Base-by-base conservation (phyloP, 352 stramenopile species). In the Phytophthora europaea region DNA sequence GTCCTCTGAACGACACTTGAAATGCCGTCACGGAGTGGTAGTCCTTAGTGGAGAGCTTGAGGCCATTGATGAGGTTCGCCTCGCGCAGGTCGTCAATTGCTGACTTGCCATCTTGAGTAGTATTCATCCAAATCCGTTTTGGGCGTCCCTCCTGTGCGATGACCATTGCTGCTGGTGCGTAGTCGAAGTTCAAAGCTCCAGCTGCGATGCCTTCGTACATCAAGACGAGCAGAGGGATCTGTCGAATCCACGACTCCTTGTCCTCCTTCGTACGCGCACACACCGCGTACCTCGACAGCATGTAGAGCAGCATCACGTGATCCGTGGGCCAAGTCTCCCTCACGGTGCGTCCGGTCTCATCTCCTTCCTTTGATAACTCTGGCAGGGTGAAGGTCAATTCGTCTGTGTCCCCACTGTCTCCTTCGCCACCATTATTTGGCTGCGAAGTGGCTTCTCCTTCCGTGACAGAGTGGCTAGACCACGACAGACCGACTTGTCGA, bases 221-320 rank as follows among this genome's bases (percentile, higher is more conserved):
- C 38, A 70, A 64, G 4, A 70, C 63, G 22, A 98, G 84, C 36
- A 99, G 65, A 36, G 97, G 91, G 45, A 93, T 94, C 76, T 98
- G 98, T 20, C 95, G 87, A 52, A 99, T 93, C 97, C 97, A 99
- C 65, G 93, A 82, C 74, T 98, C 95, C 38, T 96, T 96, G 48
- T 98, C 90, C 7, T 97, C 83, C 9, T 85, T 76, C 10, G 83
- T 86, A 34, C 81, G 76, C 1, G 94, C 94, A 62, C 91, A 67
- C 31, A 82, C 67, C 9, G 78, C 60, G 55, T 83, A 76, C 20
- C 74, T 47, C 16, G 81, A 77, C 28, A 84, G 40, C 81, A 89
- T 87, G 67, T 86, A 90, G 12, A 90, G 76, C 36, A 90, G 38
- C 80, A 85, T 89, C 10, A 91, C 70, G 31, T 89, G 78, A 66